Evolutionary conservation across 148 eudicot species (phyloP), one percentile per base, ranked within the genome.

Genomic region (Dianthus caryophyllus): DNA sequence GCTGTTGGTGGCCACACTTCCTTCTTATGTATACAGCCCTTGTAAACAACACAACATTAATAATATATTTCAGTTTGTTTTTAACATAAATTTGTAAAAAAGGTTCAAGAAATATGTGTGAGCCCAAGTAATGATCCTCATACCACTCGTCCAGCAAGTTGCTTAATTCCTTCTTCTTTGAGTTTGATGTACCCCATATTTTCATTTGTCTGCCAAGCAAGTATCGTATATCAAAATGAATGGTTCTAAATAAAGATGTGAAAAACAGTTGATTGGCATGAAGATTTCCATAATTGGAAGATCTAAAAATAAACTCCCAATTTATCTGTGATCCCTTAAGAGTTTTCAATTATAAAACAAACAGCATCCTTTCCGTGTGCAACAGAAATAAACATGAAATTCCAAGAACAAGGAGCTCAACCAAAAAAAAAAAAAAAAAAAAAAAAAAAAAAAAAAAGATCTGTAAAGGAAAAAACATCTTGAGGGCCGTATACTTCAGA

Each of bases 141-240:
- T 89, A 93, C 98, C 98, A 93, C 79, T 93, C 98, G 77, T 93
- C 98, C 29, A 93, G 80, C 96, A 93, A 85, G 75, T 83, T 86
- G 82, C 81, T 81, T 64, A 93, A 79, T 69, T 83, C 85, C 72
- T 73, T 80, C 73, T 87, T 94, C 83, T 93, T 93, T 46, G 70
- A 78, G 11, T 84, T 73, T 31, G 98, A 93, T 56, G 96, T 93
- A 63, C 88, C 90, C 98, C 98, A 93, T 61, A 63, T 93, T 76
- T 83, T 79, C 96, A 93, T 85, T 83, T 93, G 98, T 77, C 98
- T 93, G 80, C 38, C 76, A 68, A 65, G 59, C 55, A 64, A 25
- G 62, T 16, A 55, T 51, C 29, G 16, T 16, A 36, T 25, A 41
- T 41, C 58, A 70, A 68, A 66, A 55, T 2, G 26, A 30, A 21